These are phyloP conservation scores for Ogataea kodamae DNA, from an alignment of 805 yeast species.

Conservation along the genomic window DNA sequence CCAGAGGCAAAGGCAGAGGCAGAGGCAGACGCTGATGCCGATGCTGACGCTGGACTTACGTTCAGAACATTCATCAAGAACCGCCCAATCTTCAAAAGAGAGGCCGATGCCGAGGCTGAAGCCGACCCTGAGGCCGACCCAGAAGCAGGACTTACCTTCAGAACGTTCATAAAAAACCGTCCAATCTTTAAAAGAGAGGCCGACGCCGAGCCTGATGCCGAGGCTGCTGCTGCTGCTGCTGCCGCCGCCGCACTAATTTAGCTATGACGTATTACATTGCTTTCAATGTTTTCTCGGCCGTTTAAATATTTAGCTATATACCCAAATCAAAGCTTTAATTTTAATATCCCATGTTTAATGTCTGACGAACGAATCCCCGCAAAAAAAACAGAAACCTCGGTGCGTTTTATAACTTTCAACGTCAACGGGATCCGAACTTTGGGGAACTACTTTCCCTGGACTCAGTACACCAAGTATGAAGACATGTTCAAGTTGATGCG, in stretches of 20 bases:
- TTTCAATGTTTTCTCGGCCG: too few relatives aligned
- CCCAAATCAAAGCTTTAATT: too few relatives aligned
- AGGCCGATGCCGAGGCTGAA: slow-evolving; percentile 31
- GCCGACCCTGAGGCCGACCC: slow-evolving; percentile 16
- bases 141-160: background rate
- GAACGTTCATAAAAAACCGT: too few relatives aligned
- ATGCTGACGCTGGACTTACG: slow-evolving; percentile 8
- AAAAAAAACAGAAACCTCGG: slow-evolving; percentile 12
- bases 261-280: too few relatives aligned
- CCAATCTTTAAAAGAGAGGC: too few relatives aligned
- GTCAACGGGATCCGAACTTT: slow-evolving; percentile 82
- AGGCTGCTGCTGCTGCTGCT: slow-evolving; percentile 6
- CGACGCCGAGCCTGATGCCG: slow-evolving; percentile 20
- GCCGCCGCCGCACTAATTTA: slow-evolving; percentile 10
- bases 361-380: slow-evolving; percentile 9
- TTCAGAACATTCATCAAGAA: slow-evolving; percentile 13
- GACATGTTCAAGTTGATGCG: slow-evolving; percentile 50
- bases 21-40: slow-evolving; percentile 10
- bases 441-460: slow-evolving; percentile 84
- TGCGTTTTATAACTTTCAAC: slow-evolving; percentile 55
- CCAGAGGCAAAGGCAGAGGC: slow-evolving; percentile 31
- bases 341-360: too few relatives aligned
- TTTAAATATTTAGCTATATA: too few relatives aligned
- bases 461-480: slow-evolving; percentile 39
- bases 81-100: slow-evolving; percentile 27